Base-by-base conservation (phyloP, 768 basidiomycete species). In the Tricholoma bakamatsutake region DNA sequence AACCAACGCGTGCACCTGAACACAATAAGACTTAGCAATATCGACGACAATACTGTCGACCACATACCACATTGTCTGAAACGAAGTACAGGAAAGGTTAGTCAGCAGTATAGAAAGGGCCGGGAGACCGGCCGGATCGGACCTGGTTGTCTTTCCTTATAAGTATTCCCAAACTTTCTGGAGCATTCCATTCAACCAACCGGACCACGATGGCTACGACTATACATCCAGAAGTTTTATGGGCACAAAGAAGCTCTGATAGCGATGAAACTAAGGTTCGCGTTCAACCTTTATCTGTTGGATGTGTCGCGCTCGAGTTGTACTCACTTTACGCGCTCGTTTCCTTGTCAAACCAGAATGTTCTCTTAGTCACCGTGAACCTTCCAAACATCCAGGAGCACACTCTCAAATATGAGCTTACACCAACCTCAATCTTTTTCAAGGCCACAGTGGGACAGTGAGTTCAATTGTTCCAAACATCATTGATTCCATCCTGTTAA, bases 211-310 rank as follows among this genome's bases (percentile, higher is more conserved):
- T 55, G 53, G 68, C 62, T 46, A 80, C 80, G 78, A 62, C 76
- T 34, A 69, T 66, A 60, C 91, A 93, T 71, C 95, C 95, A 35
- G 93, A 97, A 73, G 77, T 96, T 34, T 80, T 94, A 2, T 98
- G 95, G 93, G 95, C 96, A 46, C 95, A 98, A 73, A 84, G 96
- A 63, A 91, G 87, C 77, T 88, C 84, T 39, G 79, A 71, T 13
- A 64, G 76, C 10, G 80, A 76, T 12, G 76, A 82, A 31, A 78
- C 77, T 47, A 94, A 94, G 78, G 94, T 90, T 47, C 47, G 52
- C 53, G 52, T 53, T 58, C 46, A 28, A 58, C 52, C 12, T n/a
- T 45, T 40, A 40, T 28, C 49, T 51, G 53, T 49, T 61, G 56
- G 52, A 59, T 69, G 28, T 31, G 51, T 65, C 62, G 57, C 63